These are phyloP conservation scores for Hypoxylon rubiginosum DNA, from an alignment of 2,329 filamentous ascomycete genomes.

Conservation along the genomic window DNA sequence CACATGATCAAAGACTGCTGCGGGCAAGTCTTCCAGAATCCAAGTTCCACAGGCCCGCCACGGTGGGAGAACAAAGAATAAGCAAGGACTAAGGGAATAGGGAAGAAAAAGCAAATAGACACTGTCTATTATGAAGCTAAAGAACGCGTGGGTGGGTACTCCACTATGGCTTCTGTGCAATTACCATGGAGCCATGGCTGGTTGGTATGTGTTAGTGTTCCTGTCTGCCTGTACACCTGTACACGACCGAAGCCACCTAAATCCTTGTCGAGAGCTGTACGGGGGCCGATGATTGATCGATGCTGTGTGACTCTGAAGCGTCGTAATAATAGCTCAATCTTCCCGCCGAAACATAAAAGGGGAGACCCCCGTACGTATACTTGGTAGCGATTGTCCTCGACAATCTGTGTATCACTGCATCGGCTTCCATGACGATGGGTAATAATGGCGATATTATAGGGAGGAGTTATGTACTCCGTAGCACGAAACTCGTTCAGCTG, in stretches of 20 bases:
- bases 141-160: slow-evolving; percentile 29
- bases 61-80: slow-evolving; percentile 24
- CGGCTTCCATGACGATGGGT: slow-evolving; percentile 34
- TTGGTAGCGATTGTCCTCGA: slow-evolving; percentile 40
- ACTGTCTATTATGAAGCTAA: slow-evolving; percentile 36
- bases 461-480: slow-evolving; percentile 30
- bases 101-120: slow-evolving; percentile 25
- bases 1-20: slow-evolving; percentile 43
- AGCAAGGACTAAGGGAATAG: slow-evolving; percentile 14
- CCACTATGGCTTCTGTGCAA: slow-evolving; percentile 28
- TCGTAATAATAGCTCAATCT: slow-evolving; percentile 34
- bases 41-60: slow-evolving; percentile 30
- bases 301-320: slow-evolving; percentile 20
- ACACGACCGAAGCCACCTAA: slow-evolving; percentile 8
- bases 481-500: slow-evolving; percentile 28
- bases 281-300: slow-evolving; percentile 33
- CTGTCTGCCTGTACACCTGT: background rate
- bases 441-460: slow-evolving; percentile 36
- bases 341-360: slow-evolving; percentile 13
- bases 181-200: slow-evolving; percentile 32
- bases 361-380: slow-evolving; percentile 30
- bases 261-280: slow-evolving; percentile 29
- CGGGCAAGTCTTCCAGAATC: slow-evolving; percentile 40
- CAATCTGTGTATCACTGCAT: slow-evolving; percentile 42
- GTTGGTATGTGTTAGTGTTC: slow-evolving; percentile 7